Percentiles rank a stretch among this genome's conserved stretches.
phyloP scores from a whole-genome alignment of 495 filamentous ascomycete genomes.

The Talaromyces adpressus region DNA sequence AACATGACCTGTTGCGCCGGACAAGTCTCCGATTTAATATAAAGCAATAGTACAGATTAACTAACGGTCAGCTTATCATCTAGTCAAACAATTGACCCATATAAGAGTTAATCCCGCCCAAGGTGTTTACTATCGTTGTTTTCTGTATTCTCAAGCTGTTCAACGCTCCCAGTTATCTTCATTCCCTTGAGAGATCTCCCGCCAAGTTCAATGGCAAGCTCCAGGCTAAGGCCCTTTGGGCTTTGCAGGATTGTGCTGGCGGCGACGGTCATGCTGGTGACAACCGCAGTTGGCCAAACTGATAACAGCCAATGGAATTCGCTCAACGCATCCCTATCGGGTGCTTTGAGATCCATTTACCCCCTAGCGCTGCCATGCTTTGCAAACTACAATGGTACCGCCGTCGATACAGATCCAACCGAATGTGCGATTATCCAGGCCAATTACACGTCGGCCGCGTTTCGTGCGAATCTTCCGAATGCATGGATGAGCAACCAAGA shows the following conservation, averaged over 20 bases:
- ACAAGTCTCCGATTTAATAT: background rate
- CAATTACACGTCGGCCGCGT: constrained; percentile 22
- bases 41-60: background rate
- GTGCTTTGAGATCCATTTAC: constrained; percentile 7
- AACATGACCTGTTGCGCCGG: background rate
- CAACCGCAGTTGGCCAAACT: constrained; percentile 7
- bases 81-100: background rate
- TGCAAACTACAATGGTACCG: constrained; percentile 23
- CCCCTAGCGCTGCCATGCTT: constrained; percentile 12
- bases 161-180: background rate
- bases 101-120: background rate
- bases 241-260: background rate
- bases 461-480: constrained; percentile 21
- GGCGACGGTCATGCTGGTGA: background rate
- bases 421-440: constrained; percentile 22
- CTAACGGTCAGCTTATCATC: background rate
- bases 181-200: too few species aligned
- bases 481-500: constrained; percentile 33
- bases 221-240: background rate
- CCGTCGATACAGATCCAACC: constrained; percentile 15
- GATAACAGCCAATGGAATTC: constrained; percentile 9
- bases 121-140: background rate
- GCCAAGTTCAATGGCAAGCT: background rate
- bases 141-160: background rate
- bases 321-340: constrained; percentile 14